These are phyloP conservation scores for Yamadazyma buinensis DNA, from an alignment of 1,139 yeast genomes.

Conservation along the genomic window DNA sequence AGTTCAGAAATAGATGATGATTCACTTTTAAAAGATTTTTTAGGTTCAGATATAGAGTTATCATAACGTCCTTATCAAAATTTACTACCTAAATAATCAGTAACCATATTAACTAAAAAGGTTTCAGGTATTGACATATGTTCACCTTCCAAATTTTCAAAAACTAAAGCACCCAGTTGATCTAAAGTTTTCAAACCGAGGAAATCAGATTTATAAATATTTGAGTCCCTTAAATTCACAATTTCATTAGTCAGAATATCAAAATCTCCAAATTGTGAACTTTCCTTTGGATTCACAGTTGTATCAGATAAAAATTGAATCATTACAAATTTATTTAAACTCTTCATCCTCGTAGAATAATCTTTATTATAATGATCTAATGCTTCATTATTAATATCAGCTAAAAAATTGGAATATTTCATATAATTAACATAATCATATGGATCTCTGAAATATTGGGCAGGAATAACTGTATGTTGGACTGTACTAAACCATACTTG, in stretches of 20 bases:
- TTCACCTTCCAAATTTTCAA: conserved; percentile 50
- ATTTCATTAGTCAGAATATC: conserved; percentile 40
- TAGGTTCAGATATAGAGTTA: not conserved
- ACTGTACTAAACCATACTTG: conserved; percentile 61
- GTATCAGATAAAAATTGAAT: conserved; percentile 58
- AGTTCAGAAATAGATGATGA: too few relatives aligned
- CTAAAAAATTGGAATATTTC: conserved; percentile 51
- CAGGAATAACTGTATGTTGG: conserved; percentile 61
- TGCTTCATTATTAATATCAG: conserved; percentile 64
- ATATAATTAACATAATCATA: conserved; percentile 44
- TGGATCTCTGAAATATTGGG: conserved; percentile 70
- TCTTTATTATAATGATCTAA: conserved; percentile 19
- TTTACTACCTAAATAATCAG: conserved; percentile 28
- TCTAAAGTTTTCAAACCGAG: conserved; percentile 56
- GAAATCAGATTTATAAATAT: conserved; percentile 48
- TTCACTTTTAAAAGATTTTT: not conserved
- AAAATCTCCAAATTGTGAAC: conserved; percentile 62
- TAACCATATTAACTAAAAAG: conserved; percentile 37
- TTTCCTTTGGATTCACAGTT: conserved; percentile 69
- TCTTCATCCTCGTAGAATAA: conserved; percentile 40
- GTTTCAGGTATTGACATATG: conserved; percentile 64
- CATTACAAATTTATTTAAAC: conserved; percentile 53
- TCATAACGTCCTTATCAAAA: not conserved
- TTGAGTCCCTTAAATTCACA: conserved; percentile 48
- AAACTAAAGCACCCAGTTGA: conserved; percentile 41